Evolutionary conservation across 1,284 basidiomycete genomes (phyloP), one percentile per base, ranked within the genome.

Genomic region (Fereydounia khargensis): DNA sequence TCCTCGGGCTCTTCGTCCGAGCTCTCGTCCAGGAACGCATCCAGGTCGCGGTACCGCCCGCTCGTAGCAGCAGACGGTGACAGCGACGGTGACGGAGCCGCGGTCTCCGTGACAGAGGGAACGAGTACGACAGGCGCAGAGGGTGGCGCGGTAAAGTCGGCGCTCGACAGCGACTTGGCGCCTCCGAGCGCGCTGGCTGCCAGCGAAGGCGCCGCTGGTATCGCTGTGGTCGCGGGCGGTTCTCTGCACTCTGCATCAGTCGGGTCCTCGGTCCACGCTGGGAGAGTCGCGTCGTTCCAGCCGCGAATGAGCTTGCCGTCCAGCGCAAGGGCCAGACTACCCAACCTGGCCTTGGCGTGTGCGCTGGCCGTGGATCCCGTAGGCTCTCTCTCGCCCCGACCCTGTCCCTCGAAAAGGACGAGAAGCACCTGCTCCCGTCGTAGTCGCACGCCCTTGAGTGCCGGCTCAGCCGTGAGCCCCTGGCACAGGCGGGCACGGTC

Each of bases 401-500:
- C 13, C 34, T 50, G 52, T 40, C 36, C 59, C 25, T 62, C 56
- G 31, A 63, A 67, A n/a, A 68, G 24, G n/a, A 68, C 51, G 22
- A 61, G 65, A 17, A 58, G 42, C 16, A 59, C 65, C 40, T 70
- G 68, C 25, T 65, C 51, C 10, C 53, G 30, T 6, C 68, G 55
- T 19, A 70, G 35, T 13, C 65, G 55, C 14, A 68, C 63, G 24
- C 68, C 65, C 17, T 58, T 55, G 10, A 58, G 33, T 35, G 49
- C 52, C 3, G 50, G 41, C 19, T 59, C 58, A 21, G 42, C 39
- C 4, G 67, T 69, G 28, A 75, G 47, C 0, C 62, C 64, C 25
- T 63, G 64, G 42, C 58, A 66, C 39, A 70, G 67, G 17, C 70
- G 40, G 14, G 65, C 69, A 2, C 70, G 60, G 42, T 70, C 71